Evolutionary conservation across 2,329 filamentous ascomycete genomes (phyloP).

Genomic region (Colletotrichum musicola): DNA sequence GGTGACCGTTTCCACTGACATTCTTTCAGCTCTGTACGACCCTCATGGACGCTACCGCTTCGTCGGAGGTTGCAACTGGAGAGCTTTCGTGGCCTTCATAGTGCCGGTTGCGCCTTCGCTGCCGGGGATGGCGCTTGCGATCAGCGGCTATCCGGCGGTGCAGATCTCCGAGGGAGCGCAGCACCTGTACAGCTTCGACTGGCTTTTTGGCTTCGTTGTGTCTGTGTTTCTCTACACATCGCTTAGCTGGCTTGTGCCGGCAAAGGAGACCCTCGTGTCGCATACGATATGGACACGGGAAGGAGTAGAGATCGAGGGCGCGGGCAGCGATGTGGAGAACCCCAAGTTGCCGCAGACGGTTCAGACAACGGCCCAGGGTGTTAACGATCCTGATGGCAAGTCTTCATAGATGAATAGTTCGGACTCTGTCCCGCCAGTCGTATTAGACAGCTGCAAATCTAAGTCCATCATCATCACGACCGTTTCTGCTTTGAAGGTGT

Average conservation of each 20-base stretch:
- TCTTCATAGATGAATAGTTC: not conserved
- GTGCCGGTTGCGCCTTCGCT: constrained; percentile 68
- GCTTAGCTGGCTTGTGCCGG: constrained; percentile 36
- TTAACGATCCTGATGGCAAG: not conserved
- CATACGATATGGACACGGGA: constrained; percentile 31
- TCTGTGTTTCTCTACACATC: constrained; percentile 30
- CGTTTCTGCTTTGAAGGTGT: too few species aligned
- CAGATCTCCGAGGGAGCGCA: constrained; percentile 32
- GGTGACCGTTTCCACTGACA: not conserved
- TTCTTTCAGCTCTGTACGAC: constrained; percentile 46
- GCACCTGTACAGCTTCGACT: constrained; percentile 39
- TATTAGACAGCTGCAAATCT: too few species aligned
- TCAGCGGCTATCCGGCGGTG: constrained; percentile 47
- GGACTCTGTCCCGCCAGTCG: too few species aligned
- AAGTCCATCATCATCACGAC: too few species aligned
- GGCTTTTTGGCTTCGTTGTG: constrained; percentile 38
- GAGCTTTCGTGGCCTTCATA: constrained; percentile 69
- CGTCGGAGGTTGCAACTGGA: constrained; percentile 66
- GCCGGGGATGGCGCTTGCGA: constrained; percentile 63
- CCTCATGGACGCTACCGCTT: constrained; percentile 59
- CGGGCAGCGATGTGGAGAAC: constrained; percentile 29
- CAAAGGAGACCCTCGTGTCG: constrained; percentile 32
- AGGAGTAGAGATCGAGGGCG: constrained; percentile 9
- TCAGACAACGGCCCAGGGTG: not conserved
- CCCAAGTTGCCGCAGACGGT: constrained; percentile 1